Conservation (phyloP, 352 stramenopile genomes). For the Phytophthora foliorum region DNA sequence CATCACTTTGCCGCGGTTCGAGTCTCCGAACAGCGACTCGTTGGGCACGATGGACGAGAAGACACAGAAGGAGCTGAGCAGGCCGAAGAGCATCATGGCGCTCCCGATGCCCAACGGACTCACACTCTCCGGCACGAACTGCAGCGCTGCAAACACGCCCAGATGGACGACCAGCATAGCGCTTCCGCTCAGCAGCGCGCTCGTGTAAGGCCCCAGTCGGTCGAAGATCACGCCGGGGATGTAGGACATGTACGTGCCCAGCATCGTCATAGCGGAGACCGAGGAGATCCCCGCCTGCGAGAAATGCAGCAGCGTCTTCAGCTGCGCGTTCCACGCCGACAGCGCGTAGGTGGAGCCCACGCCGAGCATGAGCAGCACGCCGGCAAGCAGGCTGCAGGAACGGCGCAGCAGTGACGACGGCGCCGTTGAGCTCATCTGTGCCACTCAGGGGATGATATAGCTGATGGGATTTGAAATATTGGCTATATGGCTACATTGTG, state of each 20-base stretch:
- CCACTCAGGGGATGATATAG: conserved; percentile 10
- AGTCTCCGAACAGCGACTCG: conserved; percentile 78
- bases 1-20: conserved; percentile 83
- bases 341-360: conserved; percentile 85
- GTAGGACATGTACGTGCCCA: conserved; percentile 85
- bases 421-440: conserved; percentile 14
- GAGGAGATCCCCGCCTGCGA: conserved; percentile 80
- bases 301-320: conserved; percentile 80
- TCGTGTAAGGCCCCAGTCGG: conserved; percentile 66
- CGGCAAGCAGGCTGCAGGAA: conserved; percentile 60
- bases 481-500: conserved; percentile 30
- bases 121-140: conserved; percentile 47
- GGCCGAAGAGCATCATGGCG: conserved; percentile 67
- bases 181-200: conserved; percentile 58
- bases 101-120: conserved; percentile 62
- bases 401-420: conserved; percentile 34
- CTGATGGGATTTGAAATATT: neutral
- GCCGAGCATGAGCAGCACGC: conserved; percentile 73
- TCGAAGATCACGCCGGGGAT: conserved; percentile 81
- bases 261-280: conserved; percentile 77
- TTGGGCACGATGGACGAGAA: conserved; percentile 84
- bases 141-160: conserved; percentile 56
- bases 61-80: conserved; percentile 78
- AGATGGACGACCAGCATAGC: conserved; percentile 51
- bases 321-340: conserved; percentile 86